Base-by-base conservation (phyloP, 2,329 filamentous ascomycete species). In the Fusarium zealandicum region DNA sequence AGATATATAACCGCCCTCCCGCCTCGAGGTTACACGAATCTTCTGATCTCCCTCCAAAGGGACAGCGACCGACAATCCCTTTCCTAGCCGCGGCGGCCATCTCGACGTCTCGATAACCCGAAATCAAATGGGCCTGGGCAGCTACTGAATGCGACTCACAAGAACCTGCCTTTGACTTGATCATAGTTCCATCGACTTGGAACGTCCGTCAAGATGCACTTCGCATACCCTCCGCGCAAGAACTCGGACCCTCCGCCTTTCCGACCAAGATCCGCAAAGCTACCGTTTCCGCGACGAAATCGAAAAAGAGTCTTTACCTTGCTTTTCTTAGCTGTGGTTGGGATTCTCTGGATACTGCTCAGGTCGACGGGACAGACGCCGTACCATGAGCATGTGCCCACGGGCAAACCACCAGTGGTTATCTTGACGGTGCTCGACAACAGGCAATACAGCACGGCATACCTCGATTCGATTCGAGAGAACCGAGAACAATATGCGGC, bases 141-240 rank as follows among this genome's bases (percentile, higher is more conserved):
- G 30, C n/a, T 1, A 13, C 33, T 41, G 9, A 32, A 38, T n/a
- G 32, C 50, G 43, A 65, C 36, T 30, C 22, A 20, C 10, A 54
- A 11, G 22, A 10, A 13, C 11, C 18, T 30, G n/a, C 11, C 11
- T 17, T 35, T 4, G 31, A 31, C 6, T 12, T 33, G 18, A 4
- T 13, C 12, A 9, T 6, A 10, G 6, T 3, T 27, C 32, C 30
- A 10, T 42, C 31, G 36, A 22, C 13, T 37, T 33, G 25, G 7
- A 32, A n/a, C 8, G 33, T 31, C 36, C 43, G 61, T 57, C 69
- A 79, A 67, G 65, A 95, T 96, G 92, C 93, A 96, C 74, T 92
- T 93, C 80, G 92, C 93, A 61, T 87, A 96, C 67, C 92, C 92
- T 49, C 85, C 91, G 69, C 89, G 92, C 74, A 96, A 93, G 77